A percentile compares a stretch with the other conserved stretches of the same genome.
Conservation (phyloP, 1,284 basidiomycete species). For the Schizopora paradoxa region DNA sequence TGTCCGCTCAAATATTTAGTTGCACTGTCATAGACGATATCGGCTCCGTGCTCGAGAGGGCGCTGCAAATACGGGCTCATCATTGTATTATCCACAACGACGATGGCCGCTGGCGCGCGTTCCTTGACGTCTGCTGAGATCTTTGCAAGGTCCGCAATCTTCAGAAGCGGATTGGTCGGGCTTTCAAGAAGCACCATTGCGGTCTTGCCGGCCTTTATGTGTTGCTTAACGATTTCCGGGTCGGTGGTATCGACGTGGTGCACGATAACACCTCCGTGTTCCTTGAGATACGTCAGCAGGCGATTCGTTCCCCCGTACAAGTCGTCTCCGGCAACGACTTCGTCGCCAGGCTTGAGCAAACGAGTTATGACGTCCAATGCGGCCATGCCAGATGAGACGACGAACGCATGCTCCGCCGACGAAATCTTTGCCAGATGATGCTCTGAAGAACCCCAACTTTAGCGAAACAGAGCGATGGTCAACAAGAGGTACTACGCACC, state of each 20-base stretch:
- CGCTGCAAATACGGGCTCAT: slow-evolving; percentile 99
- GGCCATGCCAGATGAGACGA: slow-evolving; percentile 96
- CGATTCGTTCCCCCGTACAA: slow-evolving; percentile 98
- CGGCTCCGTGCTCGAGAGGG: slow-evolving; percentile 92
- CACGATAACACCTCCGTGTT: slow-evolving; percentile 84
- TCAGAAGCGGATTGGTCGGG: slow-evolving; percentile 95
- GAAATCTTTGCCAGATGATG: slow-evolving; percentile 95
- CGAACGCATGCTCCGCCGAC: slow-evolving; percentile 81
- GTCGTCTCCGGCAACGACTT: slow-evolving; percentile 95
- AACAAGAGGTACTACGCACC: slow-evolving; percentile 44
- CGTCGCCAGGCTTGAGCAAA: slow-evolving; percentile 89
- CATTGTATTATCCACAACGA: slow-evolving; percentile 99
- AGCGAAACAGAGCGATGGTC: slow-evolving; percentile 5
- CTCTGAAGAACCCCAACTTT: slow-evolving; percentile 45
- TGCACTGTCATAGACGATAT: slow-evolving; percentile 96
- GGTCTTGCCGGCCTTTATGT: slow-evolving; percentile 67
- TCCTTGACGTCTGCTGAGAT: slow-evolving; percentile 82
- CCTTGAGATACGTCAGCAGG: slow-evolving; percentile 85
- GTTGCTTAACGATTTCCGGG: slow-evolving; percentile 56
- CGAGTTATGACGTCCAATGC: slow-evolving; percentile 95
- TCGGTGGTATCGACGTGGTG: slow-evolving; percentile 94
- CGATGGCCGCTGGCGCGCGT: slow-evolving; percentile 72
- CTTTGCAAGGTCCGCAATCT: slow-evolving; percentile 86
- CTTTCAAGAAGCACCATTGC: slow-evolving; percentile 95
- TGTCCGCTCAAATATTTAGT: slow-evolving; percentile 98